Evolutionary conservation across 75 land plant species (phyloP), one percentile per base, ranked within the genome.

Genomic region (Adiantum capillusveneris): DNA sequence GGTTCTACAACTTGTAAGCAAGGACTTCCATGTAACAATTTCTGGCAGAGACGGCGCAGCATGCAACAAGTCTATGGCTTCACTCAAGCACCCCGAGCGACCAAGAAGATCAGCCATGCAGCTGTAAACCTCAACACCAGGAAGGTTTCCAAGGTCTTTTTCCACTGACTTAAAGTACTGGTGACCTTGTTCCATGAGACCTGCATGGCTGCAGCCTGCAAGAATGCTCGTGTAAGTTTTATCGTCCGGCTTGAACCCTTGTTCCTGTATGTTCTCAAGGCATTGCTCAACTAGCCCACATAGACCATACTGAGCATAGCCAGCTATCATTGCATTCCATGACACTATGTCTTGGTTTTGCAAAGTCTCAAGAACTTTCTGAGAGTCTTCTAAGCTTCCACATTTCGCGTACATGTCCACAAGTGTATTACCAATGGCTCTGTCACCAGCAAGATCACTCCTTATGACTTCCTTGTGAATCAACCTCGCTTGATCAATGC

Each of bases 391-490:
- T 16, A 68, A 21, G 19, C 39, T 11, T 37, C 71, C 71, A 51
- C 71, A 68, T 53, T 68, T 68, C 0, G 53, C 63, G 20, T 60
- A 60, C 56, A 68, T 78, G 53, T 87, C 84, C 30, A 87, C 64
- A 28, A 87, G 64, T 30, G 72, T 74, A 66, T 73, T 84, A 41
- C 62, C 77, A 45, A 86, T 81, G 66, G 60, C 78, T 11, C 67
- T 65, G 56, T 87, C 84, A 34, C 25, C 48, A 24, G 67, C 79
- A 37, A 80, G 57, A 51, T 72, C 70, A 52, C 70, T 63, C 62
- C 77, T 86, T 52, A 77, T 66, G 20, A 66, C 34, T 41, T 77
- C 75, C 49, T 64, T 59, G 62, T 86, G 90, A 11, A 83, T 60
- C 57, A 79, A 77, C 53, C 64, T 67, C 5, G 86, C 90, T 27